Evolutionary conservation across 1,139 yeast genomes (phyloP), one percentile per base, ranked within the genome.

Genomic region (Citeromyces siamensis): DNA sequence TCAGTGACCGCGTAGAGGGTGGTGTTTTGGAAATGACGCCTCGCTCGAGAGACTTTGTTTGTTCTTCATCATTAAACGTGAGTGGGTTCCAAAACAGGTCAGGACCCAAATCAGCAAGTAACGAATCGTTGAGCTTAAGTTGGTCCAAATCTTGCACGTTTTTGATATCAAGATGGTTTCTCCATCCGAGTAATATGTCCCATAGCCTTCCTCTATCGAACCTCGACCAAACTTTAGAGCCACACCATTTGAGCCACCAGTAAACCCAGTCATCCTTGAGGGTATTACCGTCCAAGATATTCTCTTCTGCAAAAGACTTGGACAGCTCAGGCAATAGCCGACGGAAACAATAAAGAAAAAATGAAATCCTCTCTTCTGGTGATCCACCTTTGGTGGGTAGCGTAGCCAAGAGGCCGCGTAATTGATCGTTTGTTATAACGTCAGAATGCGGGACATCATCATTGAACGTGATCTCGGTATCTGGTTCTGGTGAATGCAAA

Each of bases 171-270:
- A 32, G 27, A 12, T 22, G 26, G 38, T 68, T 62, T 48, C 94
- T 68, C 77, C 90, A 85, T 3, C 95, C 95, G 27, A 88, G 56
- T 39, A 86, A 58, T 47, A 76, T 60, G 59, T 88, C 97, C 96
- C 96, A 88, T 13, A 85, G 66, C 43, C 95, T 66, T 3, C 93
- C 95, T 38, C 95, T 60, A 55, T 85, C 95, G 43, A 68, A 67
- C 43, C 79, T 68, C 37, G 88, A 79, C 74, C 94, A 77, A 6
- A 81, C 88, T 55, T 83, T 82, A 9, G 93, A 72, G n/a, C 96
- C 96, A 50, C 84, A 73, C 67, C 84, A 86, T 51, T 86, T 84
- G 44, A 86, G 63, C 96, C 96, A 88, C 94, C 95, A 88, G 28
- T 84, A 68, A 27, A 86, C 62, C 96, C 96, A 88, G 50, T 82